Evolutionary conservation across 352 stramenopile genomes (phyloP), one percentile per base, ranked within the genome.

Genomic region (Phytopythium aichiense): DNA sequence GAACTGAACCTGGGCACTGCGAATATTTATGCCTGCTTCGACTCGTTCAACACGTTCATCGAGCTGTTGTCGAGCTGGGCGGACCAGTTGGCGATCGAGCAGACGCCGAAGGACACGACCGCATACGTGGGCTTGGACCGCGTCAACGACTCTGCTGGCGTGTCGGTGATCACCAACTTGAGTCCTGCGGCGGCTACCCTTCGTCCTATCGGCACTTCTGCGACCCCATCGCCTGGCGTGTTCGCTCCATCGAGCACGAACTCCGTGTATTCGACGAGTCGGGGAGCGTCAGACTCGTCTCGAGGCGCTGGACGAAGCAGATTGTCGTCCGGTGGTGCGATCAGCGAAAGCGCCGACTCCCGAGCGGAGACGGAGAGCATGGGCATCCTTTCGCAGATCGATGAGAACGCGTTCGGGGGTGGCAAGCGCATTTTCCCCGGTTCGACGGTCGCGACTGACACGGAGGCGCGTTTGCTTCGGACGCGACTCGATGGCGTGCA

Each of bases 21-120:
- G 12, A 93, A 94, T 71, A 88, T 96, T 65, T 94, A 96, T 62
- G 84, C 84, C 18, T 96, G 87, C 37, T 96, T 94, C 66, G 87
- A 96, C 70, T 96, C 87, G 33, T 96, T 94, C 67, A 92, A 91
- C 63, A 93, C 84, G 9, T 68, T 96, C 43, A 75, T 93, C 22
- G 81, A 94, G 60, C 58, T 94, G 16, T 58, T 89, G 4, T 86
- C 73, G 11, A 80, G 68, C 20, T 94, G 82, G 84, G 77, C 72
- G 4, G 84, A 94, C 22, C 79, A 94, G 49, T 62, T 94, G 23
- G 79, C 75, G 31, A 76, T 80, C 20, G 69, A 88, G 45, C 75
- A 87, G 64, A 72, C 88, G 45, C 82, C 84, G 12, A 70, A 71
- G 11, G 84, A 94, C 57, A 89, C 77, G 28, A 89, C 81, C 56